These are phyloP conservation scores for Exophiala phaeomuriformis DNA, from an alignment of 2,329 filamentous ascomycete genomes.

Conservation along the genomic window DNA sequence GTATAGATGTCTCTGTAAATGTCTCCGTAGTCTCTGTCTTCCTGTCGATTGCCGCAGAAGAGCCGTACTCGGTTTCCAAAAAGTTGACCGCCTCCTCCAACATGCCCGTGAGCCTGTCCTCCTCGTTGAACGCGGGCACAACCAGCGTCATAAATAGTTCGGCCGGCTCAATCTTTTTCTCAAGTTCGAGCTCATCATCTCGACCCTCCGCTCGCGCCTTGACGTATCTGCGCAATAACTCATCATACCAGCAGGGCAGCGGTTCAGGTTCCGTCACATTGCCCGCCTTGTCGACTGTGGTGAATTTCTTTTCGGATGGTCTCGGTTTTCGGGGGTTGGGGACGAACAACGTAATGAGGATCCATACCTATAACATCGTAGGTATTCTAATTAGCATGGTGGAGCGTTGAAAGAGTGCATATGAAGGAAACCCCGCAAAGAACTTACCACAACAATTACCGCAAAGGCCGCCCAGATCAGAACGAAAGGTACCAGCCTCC, in stretches of 20 bases:
- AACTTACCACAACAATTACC: conserved; percentile 18
- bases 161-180: conserved; percentile 58
- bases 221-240: conserved; percentile 50
- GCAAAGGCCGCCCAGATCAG: conserved; percentile 24
- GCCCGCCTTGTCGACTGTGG: conserved; percentile 63
- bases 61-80: conserved; percentile 68
- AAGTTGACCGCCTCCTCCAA: conserved; percentile 85
- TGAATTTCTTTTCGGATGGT: conserved; percentile 76
- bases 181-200: conserved; percentile 30
- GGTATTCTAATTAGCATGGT: conserved; percentile 1
- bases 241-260: conserved; percentile 82
- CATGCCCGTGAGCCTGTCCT: conserved; percentile 72
- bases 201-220: conserved; percentile 40
- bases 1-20: conserved; percentile 35
- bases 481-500: conserved; percentile 24
- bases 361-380: conserved; percentile 48
- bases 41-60: conserved; percentile 28
- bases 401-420: no score
- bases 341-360: conserved; percentile 65
- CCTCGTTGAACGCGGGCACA: conserved; percentile 92
- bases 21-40: background rate
- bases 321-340: conserved; percentile 69
- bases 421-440: background rate
- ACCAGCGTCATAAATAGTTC: conserved; percentile 86
- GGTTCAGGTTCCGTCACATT: conserved; percentile 47